Percentiles rank a stretch among this genome's conserved stretches.
phyloP scores from a whole-genome alignment of 2,329 filamentous ascomycete genomes.

The Calonectria ilicicola region DNA sequence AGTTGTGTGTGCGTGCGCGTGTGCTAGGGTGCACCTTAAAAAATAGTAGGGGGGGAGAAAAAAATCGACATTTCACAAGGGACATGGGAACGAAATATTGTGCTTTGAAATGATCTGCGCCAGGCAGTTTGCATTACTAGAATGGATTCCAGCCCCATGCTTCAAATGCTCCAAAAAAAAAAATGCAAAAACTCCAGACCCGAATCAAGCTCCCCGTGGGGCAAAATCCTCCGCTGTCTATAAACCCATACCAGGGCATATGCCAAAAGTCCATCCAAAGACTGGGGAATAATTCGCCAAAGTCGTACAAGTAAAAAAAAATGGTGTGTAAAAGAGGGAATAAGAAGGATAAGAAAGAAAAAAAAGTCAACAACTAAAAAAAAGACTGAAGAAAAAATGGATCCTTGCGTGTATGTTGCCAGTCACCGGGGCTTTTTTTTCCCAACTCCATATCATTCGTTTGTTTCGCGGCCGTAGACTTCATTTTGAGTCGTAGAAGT shows the following conservation, averaged over 20 bases:
- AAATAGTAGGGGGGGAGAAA: neutral
- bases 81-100: neutral
- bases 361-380: neutral
- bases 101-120: constrained; percentile 36
- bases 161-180: constrained; percentile 10
- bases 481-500: constrained; percentile 39
- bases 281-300: constrained; percentile 26
- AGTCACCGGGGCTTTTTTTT: constrained; percentile 7
- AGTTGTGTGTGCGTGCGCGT: neutral
- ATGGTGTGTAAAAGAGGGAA: neutral
- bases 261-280: constrained; percentile 20
- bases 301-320: constrained; percentile 29
- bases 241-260: constrained; percentile 27
- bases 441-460: constrained; percentile 27
- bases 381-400: constrained; percentile 4
- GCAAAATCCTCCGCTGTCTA: constrained; percentile 30
- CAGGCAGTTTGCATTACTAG: constrained; percentile 39
- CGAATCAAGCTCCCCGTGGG: constrained; percentile 16
- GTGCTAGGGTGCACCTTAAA: neutral
- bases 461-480: constrained; percentile 31
- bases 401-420: constrained; percentile 30
- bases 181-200: neutral
- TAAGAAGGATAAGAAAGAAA: neutral
- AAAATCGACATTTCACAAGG: neutral
- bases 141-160: constrained; percentile 40